These are phyloP conservation scores for Backusella macrospora DNA, from an alignment of 192 early-diverging fungal genomes.

Conservation along the genomic window DNA sequence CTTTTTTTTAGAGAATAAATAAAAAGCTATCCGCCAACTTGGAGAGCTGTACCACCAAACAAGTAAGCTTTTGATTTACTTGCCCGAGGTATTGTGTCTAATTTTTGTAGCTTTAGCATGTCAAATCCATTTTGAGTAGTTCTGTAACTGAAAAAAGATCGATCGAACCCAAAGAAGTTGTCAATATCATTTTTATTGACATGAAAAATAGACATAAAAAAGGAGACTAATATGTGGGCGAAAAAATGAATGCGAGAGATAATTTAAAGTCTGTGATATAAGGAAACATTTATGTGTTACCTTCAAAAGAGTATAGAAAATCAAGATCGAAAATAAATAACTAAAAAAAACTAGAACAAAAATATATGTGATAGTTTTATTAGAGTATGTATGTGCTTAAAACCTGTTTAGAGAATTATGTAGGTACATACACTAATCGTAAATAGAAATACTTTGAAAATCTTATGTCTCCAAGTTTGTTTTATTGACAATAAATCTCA, in stretches of 20 bases:
- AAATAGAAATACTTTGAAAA: not conserved
- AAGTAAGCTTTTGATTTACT: not conserved
- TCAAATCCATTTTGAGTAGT: not conserved
- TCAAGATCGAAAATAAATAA: not conserved
- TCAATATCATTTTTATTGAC: not conserved
- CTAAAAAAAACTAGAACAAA: not conserved
- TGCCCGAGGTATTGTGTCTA: not conserved
- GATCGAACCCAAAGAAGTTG: not conserved
- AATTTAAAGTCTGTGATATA: not conserved
- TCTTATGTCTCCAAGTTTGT: not conserved
- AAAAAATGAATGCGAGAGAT: not conserved
- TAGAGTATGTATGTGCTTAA: not conserved
- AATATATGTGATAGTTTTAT: not conserved
- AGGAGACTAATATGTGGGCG: not conserved
- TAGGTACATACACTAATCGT: not conserved
- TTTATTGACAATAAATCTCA: slow-evolving; percentile 14
- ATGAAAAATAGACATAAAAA: not conserved
- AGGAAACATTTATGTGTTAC: not conserved
- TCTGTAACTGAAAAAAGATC: not conserved
- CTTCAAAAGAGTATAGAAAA: not conserved
- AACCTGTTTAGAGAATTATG: not conserved
- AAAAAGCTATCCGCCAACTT: not conserved
- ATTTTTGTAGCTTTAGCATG: slow-evolving; percentile 3
- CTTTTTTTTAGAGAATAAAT: not conserved
- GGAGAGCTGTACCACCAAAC: not conserved